A percentile compares a stretch with the other conserved stretches of the same genome.
Evolutionary conservation across 2,329 filamentous ascomycete species (phyloP).

Genomic region (Cordyceps pruinosa): DNA sequence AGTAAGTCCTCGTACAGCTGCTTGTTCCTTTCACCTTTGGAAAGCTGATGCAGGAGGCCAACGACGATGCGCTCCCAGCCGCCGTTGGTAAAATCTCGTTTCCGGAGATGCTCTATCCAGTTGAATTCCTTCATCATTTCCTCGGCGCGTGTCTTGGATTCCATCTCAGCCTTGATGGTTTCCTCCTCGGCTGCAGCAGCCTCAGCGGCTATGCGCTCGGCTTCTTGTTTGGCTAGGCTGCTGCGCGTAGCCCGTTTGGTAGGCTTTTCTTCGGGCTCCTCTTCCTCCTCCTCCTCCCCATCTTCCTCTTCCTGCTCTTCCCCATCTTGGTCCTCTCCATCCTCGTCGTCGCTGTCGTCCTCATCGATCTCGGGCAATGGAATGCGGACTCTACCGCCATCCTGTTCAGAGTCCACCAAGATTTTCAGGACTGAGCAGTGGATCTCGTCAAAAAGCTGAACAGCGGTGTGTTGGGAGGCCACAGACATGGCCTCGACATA

Average conservation of each 20-base stretch:
- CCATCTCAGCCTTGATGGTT: conserved; percentile 38
- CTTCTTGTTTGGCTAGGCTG: conserved; percentile 75
- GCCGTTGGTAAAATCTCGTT: conserved; percentile 78
- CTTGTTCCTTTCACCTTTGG: conserved; percentile 63
- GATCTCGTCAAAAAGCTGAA: conserved; percentile 81
- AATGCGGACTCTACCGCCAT: conserved; percentile 73
- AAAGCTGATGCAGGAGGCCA: conserved; percentile 78
- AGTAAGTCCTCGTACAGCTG: conserved; percentile 73
- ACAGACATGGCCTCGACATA: conserved; percentile 83
- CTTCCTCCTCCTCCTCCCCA: conserved; percentile 46
- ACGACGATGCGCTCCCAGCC: conserved; percentile 90
- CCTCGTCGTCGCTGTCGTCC: conserved; percentile 60
- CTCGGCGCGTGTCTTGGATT: conserved; percentile 59
- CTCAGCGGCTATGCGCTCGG: conserved; percentile 58
- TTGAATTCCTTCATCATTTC: conserved; percentile 68
- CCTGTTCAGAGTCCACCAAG: conserved; percentile 66
- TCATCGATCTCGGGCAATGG: conserved; percentile 68
- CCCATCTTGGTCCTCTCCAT: conserved; percentile 50
- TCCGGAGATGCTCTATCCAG: conserved; percentile 79
- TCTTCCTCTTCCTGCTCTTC: conserved; percentile 53
- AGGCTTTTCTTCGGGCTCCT: conserved; percentile 64
- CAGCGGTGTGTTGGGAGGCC: conserved; percentile 64
- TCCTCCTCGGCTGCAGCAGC: conserved; percentile 47
- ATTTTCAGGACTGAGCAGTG: conserved; percentile 89
- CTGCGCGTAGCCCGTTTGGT: conserved; percentile 71